phyloP scores from a whole-genome alignment of 805 yeast species.

The Huiozyma sinensis region DNA sequence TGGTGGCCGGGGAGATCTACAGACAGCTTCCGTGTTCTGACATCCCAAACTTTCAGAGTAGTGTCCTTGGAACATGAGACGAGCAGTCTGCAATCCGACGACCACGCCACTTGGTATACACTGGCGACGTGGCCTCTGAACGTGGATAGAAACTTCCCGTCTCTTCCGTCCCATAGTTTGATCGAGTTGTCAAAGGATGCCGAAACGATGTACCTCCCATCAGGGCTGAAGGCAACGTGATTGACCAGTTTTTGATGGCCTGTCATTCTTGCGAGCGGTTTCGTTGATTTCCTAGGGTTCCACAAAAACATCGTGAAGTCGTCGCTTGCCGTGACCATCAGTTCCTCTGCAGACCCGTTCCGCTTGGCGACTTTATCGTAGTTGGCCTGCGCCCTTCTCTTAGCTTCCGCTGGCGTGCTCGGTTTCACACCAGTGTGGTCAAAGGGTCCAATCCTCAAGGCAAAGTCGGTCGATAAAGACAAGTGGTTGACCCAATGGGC shows the following conservation, averaged over 20 bases:
- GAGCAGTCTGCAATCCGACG: conserved; percentile 80
- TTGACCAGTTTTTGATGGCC: conserved; percentile 96
- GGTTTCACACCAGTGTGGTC: conserved; percentile 54
- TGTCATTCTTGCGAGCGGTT: conserved; percentile 88
- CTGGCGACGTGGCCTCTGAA: conserved; percentile 97
- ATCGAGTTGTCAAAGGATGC: conserved; percentile 93
- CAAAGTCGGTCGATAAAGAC: conserved; percentile 84
- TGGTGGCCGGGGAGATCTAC: conserved; percentile 93
- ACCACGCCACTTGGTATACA: conserved; percentile 96
- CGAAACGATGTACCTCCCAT: conserved; percentile 81
- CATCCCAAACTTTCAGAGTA: conserved; percentile 93
- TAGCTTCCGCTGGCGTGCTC: conserved; percentile 35
- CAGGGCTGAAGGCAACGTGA: conserved; percentile 93
- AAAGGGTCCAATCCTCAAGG: conserved; percentile 75
- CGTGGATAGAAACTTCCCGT: conserved; percentile 82
- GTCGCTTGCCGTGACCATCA: conserved; percentile 90
- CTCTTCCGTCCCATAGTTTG: conserved; percentile 91
- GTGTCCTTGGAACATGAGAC: conserved; percentile 95
- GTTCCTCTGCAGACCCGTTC: conserved; percentile 58
- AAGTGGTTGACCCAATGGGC: conserved; percentile 98
- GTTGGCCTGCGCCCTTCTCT: conserved; percentile 36
- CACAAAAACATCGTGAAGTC: conserved; percentile 97
- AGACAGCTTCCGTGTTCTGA: conserved; percentile 69
- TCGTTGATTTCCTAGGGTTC: conserved; percentile 75
- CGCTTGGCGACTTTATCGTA: conserved; percentile 49